Percentiles rank a stretch among this genome's conserved stretches.
phyloP scores from a whole-genome alignment of 1,284 basidiomycete species.

The Meripilus lineatus region DNA sequence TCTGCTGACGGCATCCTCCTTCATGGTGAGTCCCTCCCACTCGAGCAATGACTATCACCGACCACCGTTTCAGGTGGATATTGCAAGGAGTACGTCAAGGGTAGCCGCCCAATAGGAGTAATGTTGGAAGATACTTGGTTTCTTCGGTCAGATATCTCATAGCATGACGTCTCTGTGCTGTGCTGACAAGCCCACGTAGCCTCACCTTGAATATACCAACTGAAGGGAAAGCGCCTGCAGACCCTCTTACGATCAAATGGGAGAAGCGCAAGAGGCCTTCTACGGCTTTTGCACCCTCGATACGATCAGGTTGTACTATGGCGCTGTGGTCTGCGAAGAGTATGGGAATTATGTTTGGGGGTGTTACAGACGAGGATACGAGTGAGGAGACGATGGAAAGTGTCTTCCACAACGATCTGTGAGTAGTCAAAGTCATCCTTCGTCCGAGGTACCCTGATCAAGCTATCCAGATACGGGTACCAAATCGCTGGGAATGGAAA shows the following conservation, averaged over 20 bases:
- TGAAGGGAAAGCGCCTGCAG: constrained; percentile 27
- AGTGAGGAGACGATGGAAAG: constrained; percentile 85
- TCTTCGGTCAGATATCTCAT: constrained; percentile 48
- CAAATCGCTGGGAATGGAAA: constrained; percentile 73
- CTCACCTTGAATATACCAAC: constrained; percentile 31
- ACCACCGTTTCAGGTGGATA: constrained; percentile 61
- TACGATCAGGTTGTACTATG: constrained; percentile 85
- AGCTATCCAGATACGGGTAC: constrained; percentile 64
- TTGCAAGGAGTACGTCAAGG: constrained; percentile 88
- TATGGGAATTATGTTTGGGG: constrained; percentile 85
- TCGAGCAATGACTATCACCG: background rate
- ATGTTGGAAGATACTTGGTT: constrained; percentile 93
- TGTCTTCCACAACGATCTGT: constrained; percentile 84
- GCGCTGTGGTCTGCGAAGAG: constrained; percentile 64
- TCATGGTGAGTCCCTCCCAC: constrained; percentile 51
- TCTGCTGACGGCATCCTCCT: constrained; percentile 79
- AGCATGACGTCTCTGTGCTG: background rate
- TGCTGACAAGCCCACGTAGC: constrained; percentile 23
- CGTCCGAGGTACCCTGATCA: background rate
- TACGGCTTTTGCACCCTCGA: constrained; percentile 67
- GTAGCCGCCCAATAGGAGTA: constrained; percentile 81
- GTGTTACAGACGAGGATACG: constrained; percentile 87
- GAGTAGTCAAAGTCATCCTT: constrained; percentile 19
- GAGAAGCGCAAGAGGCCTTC: constrained; percentile 73
- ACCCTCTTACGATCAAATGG: constrained; percentile 72